Conservation (phyloP, 192 early-diverging fungal genomes). For the Coemansia sp. region DNA sequence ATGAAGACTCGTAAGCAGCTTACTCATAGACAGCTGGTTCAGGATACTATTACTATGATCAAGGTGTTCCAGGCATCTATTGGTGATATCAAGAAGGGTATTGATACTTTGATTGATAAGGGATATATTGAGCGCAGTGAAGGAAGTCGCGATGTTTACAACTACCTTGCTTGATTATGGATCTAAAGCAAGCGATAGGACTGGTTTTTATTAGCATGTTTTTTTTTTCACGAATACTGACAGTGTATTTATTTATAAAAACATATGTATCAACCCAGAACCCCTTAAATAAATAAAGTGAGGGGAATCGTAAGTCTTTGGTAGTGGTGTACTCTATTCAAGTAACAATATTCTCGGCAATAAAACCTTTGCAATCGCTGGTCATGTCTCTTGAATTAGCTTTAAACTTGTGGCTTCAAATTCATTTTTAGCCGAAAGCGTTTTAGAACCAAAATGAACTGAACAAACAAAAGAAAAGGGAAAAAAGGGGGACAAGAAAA, state of each 20-base stretch:
- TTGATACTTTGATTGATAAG: constrained; percentile 89
- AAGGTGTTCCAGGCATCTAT: constrained; percentile 89
- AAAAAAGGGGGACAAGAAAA: neutral
- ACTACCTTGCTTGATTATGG: constrained; percentile 69
- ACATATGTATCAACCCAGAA: neutral
- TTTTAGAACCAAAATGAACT: neutral
- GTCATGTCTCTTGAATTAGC: too few species aligned
- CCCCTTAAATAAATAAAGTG: too few species aligned
- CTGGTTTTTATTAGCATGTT: too few species aligned
- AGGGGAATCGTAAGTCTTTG: too few species aligned
- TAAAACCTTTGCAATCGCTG: too few species aligned
- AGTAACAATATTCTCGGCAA: too few species aligned
- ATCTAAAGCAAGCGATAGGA: too few species aligned
- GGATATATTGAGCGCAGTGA: constrained; percentile 91
- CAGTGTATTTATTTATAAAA: neutral
- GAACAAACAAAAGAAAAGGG: neutral
- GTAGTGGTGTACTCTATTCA: too few species aligned
- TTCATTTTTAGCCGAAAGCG: too few species aligned
- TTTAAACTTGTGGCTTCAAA: too few species aligned
- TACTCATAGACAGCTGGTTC: constrained; percentile 79
- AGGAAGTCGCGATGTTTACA: constrained; percentile 78
- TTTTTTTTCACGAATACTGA: too few species aligned
- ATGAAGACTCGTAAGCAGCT: constrained; percentile 97
- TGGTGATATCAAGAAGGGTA: constrained; percentile 93
- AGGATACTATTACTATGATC: constrained; percentile 87